A percentile compares a stretch with the other conserved stretches of the same genome.
phyloP scores from a whole-genome alignment of 2,329 filamentous ascomycete species.

The Seiridium cupressi region DNA sequence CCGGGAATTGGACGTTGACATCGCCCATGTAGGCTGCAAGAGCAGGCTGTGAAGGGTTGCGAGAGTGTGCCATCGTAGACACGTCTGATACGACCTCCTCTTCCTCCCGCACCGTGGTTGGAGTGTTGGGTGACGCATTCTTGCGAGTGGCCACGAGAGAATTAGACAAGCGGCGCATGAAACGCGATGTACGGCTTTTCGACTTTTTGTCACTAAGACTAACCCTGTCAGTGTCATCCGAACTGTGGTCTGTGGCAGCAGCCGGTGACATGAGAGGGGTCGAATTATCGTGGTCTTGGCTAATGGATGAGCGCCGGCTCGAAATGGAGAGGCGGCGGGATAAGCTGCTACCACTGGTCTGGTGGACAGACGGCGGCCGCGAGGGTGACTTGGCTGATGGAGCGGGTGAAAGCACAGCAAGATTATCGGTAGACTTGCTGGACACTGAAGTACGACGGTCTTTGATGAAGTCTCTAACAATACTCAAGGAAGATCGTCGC shows the following conservation, averaged over 20 bases:
- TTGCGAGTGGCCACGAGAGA: slow-evolving; percentile 47
- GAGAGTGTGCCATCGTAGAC: slow-evolving; percentile 16
- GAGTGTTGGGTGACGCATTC: slow-evolving; percentile 42
- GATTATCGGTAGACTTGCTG: slow-evolving; percentile 46
- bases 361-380: slow-evolving; percentile 46
- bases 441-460: slow-evolving; percentile 52
- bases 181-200: slow-evolving; percentile 51
- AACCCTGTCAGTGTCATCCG: slow-evolving; percentile 43
- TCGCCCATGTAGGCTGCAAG: slow-evolving; percentile 75
- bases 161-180: slow-evolving; percentile 58
- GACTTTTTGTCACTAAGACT: slow-evolving; percentile 40
- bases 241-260: slow-evolving; percentile 41
- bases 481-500: slow-evolving; percentile 57
- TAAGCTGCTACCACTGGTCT: slow-evolving; percentile 45
- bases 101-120: slow-evolving; percentile 52
- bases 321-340: slow-evolving; percentile 64
- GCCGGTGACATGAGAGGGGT: slow-evolving; percentile 36
- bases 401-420: slow-evolving; percentile 25
- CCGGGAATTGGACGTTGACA: slow-evolving; percentile 95
- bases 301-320: slow-evolving; percentile 54
- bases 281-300: slow-evolving; percentile 36
- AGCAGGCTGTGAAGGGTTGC: slow-evolving; percentile 26
- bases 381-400: slow-evolving; percentile 40
- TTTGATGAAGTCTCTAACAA: slow-evolving; percentile 61
- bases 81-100: slow-evolving; percentile 33